These are phyloP conservation scores for Talaromyces atroroseus DNA, from an alignment of 2,329 filamentous ascomycete species.

Conservation along the genomic window DNA sequence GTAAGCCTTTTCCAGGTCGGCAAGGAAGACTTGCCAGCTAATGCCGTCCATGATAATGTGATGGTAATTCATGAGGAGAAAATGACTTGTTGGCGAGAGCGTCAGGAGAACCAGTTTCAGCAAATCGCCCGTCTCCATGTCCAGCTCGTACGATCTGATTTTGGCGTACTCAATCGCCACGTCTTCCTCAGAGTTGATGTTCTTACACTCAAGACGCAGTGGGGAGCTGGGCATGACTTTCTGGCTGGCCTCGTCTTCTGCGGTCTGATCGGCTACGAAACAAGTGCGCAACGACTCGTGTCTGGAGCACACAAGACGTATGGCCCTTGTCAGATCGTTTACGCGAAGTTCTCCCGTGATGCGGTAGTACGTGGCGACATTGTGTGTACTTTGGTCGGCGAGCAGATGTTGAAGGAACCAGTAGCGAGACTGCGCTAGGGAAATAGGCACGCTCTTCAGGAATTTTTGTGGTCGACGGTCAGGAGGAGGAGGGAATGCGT, in stretches of 20 bases:
- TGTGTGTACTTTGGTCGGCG: constrained; percentile 27
- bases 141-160: constrained; percentile 24
- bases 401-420: constrained; percentile 26
- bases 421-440: constrained; percentile 36
- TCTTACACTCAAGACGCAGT: constrained; percentile 22
- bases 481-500: constrained; percentile 1
- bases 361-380: constrained; percentile 24
- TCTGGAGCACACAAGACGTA: constrained; percentile 20
- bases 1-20: constrained; percentile 12
- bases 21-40: constrained; percentile 34
- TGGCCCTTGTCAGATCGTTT: constrained; percentile 23
- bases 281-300: constrained; percentile 27
- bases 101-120: constrained; percentile 33
- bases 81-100: constrained; percentile 26
- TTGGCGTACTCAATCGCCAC: constrained; percentile 18
- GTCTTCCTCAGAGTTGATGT: constrained; percentile 19
- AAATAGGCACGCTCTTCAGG: constrained; percentile 22
- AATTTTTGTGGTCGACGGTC: constrained; percentile 7
- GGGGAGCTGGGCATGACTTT: constrained; percentile 21
- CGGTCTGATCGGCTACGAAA: constrained; percentile 18
- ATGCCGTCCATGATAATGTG: constrained; percentile 47
- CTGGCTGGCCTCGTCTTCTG: constrained; percentile 20
- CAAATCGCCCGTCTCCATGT: constrained; percentile 29
- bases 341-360: constrained; percentile 27
- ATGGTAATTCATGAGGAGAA: constrained; percentile 40